Conservation (phyloP, 305 asterid genomes). For the Lippia alba region DNA sequence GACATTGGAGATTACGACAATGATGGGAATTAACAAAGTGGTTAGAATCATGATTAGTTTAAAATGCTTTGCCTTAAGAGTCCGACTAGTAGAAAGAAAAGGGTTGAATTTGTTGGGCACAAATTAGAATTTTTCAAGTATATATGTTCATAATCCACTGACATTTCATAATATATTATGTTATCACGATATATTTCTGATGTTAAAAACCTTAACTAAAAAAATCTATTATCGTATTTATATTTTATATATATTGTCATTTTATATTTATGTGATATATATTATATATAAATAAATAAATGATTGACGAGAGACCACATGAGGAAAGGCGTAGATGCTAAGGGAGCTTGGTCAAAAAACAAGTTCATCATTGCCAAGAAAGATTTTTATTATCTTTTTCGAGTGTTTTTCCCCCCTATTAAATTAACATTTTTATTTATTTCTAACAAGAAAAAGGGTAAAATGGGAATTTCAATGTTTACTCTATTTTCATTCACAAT, state of each 20-base stretch:
- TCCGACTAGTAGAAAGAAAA: conserved; percentile 30
- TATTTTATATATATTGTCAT: no score
- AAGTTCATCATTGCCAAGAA: conserved; percentile 45
- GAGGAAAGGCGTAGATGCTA: conserved; percentile 46
- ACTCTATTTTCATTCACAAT: conserved; percentile 10
- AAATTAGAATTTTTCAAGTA: conserved; percentile 8
- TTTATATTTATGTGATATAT: no score
- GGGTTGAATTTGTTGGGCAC: conserved; percentile 30
- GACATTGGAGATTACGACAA: conserved; percentile 41
- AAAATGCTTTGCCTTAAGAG: conserved; percentile 38
- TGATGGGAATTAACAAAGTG: conserved; percentile 44
- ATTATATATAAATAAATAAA: conserved; percentile 1
- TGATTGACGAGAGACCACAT: conserved; percentile 50
- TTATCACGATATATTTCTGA: no score
- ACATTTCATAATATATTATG: no score
- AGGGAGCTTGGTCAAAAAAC: conserved; percentile 52
- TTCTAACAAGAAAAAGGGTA: conserved; percentile 12
- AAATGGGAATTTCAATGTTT: conserved; percentile 16
- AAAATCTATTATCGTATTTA: no score
- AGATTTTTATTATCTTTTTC: conserved; percentile 3
- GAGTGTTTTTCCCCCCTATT: not conserved
- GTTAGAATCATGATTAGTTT: conserved; percentile 35
- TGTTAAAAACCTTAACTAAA: no score
- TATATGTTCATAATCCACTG: no score
- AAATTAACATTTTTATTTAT: conserved; percentile 9